phyloP scores from a whole-genome alignment of 2,329 filamentous ascomycete species.

The Conoideocrella luteorostrata region DNA sequence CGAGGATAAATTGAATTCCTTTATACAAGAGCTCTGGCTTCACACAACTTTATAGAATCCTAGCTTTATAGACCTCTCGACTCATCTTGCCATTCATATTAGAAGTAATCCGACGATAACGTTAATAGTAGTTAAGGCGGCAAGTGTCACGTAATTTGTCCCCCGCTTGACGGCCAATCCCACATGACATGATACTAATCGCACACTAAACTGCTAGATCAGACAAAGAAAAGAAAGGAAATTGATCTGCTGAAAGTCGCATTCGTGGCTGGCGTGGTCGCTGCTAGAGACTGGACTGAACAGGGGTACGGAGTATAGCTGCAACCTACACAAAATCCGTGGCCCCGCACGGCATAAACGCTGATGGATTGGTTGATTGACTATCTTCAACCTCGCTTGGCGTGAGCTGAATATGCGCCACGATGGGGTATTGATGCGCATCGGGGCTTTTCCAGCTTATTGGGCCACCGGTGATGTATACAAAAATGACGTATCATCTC shows the following conservation, averaged over 20 bases:
- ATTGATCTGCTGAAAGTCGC: neutral
- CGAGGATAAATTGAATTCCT: no score
- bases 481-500: neutral
- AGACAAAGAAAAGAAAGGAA: neutral
- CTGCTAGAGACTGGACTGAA: neutral
- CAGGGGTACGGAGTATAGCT: no score
- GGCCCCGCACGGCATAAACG: conserved; percentile 7
- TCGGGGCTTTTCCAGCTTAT: neutral
- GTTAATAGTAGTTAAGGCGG: no score
- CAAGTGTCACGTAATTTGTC: no score
- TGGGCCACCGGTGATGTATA: neutral
- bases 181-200: neutral
- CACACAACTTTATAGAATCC: no score
- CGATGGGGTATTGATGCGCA: neutral
- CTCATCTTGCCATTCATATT: no score
- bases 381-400: neutral
- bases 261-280: conserved; percentile 4
- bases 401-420: conserved; percentile 3
- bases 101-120: no score
- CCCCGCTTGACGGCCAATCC: no score
- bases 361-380: conserved; percentile 1
- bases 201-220: neutral
- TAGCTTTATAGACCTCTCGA: no score
- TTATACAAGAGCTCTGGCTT: no score
- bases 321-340: no score